Percentiles rank a stretch among this genome's conserved stretches.
phyloP scores from a whole-genome alignment of 768 basidiomycete genomes.

The Phaeotremella fagi region DNA sequence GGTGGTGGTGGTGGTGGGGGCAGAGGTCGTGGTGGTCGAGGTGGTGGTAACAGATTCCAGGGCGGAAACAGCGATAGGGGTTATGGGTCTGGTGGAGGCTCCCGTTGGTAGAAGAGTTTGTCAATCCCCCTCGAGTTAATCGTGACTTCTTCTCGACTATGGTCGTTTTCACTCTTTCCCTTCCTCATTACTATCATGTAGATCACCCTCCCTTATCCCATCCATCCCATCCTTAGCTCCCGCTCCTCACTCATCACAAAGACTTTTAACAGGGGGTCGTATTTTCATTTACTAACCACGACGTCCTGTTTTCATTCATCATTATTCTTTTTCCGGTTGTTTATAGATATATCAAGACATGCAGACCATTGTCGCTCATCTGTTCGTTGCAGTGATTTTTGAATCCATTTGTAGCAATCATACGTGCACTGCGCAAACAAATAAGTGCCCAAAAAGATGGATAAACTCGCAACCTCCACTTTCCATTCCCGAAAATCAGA shows the following conservation, averaged over 20 bases:
- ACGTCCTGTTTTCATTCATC: too few species aligned
- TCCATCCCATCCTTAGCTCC: not conserved
- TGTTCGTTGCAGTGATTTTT: too few species aligned
- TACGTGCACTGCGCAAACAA: too few species aligned
- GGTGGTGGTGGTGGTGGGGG: constrained; percentile 49
- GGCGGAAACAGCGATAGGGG: constrained; percentile 20
- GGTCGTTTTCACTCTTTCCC: not conserved
- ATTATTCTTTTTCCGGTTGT: too few species aligned
- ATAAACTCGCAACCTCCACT: too few species aligned
- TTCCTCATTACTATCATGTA: not conserved
- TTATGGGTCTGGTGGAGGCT: constrained; percentile 27
- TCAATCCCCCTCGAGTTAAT: not conserved
- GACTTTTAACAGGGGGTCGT: too few species aligned
- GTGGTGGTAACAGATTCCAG: constrained; percentile 23
- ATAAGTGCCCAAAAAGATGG: too few species aligned
- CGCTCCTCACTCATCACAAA: not conserved
- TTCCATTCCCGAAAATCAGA: too few species aligned
- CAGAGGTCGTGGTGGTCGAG: constrained; percentile 23
- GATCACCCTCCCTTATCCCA: not conserved
- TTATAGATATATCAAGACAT: too few species aligned
- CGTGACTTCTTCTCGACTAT: not conserved
- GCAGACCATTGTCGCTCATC: too few species aligned
- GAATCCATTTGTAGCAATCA: too few species aligned
- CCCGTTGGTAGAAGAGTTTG: constrained; percentile 23
- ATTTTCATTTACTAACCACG: too few species aligned